phyloP scores from a whole-genome alignment of 1,139 yeast species.

The Saccharomyces pastorianus region DNA sequence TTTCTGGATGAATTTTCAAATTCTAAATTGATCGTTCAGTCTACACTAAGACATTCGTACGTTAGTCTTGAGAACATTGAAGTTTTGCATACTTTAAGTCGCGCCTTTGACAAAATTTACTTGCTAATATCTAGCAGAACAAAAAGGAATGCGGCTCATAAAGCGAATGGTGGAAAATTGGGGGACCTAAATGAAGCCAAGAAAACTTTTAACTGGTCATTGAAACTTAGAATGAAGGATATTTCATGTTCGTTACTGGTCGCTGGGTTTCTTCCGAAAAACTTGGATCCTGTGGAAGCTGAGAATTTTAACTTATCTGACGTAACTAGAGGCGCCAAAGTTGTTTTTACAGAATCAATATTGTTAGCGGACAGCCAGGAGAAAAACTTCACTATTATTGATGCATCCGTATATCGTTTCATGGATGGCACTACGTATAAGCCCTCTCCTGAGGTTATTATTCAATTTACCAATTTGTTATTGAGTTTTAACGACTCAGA shows the following conservation, averaged over 20 bases:
- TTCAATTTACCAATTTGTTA: slow-evolving; percentile 12
- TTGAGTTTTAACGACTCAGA: slow-evolving; percentile 1
- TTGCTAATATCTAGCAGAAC: not conserved
- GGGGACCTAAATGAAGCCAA: not conserved
- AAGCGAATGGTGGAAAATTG: not conserved
- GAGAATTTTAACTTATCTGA: slow-evolving; percentile 18
- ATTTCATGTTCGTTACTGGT: slow-evolving; percentile 18
- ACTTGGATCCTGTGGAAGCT: slow-evolving; percentile 19
- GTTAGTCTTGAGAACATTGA: slow-evolving; percentile 19
- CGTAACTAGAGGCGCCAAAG: slow-evolving; percentile 21
- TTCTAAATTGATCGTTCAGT: slow-evolving; percentile 12
- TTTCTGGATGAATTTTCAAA: slow-evolving; percentile 17
- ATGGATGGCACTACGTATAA: slow-evolving; percentile 14
- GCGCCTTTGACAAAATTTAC: slow-evolving; percentile 3
- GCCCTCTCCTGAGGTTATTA: slow-evolving; percentile 12
- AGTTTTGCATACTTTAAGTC: slow-evolving; percentile 17
- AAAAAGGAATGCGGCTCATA: not conserved
- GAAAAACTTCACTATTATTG: slow-evolving; percentile 12
- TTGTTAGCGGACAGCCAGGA: slow-evolving; percentile 7
- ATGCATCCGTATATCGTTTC: slow-evolving; percentile 16
- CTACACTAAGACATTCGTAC: slow-evolving; percentile 24
- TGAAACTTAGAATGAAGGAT: slow-evolving; percentile 23
- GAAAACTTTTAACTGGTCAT: slow-evolving; percentile 13
- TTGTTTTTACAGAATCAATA: slow-evolving; percentile 17
- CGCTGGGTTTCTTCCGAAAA: slow-evolving; percentile 18